Conservation (phyloP, 2,329 filamentous ascomycete genomes). For the Alternaria panax region DNA sequence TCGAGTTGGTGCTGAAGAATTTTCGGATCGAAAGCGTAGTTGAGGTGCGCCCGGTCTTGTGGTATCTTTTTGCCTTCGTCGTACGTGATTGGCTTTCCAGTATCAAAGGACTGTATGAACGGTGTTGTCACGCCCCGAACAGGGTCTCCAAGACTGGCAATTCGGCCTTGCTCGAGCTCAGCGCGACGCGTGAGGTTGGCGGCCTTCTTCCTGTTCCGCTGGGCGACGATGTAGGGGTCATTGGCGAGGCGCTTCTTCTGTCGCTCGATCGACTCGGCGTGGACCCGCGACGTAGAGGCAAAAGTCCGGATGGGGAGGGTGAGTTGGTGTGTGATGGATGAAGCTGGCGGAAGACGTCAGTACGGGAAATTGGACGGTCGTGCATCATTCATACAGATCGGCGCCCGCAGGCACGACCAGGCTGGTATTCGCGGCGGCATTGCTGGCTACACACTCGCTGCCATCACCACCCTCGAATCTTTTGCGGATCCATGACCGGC, state of each 20-base stretch:
- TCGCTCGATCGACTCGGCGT: constrained; percentile 58
- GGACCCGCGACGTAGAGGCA: constrained; percentile 69
- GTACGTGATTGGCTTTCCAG: constrained; percentile 53
- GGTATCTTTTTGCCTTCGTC: constrained; percentile 30
- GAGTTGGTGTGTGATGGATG: constrained; percentile 45
- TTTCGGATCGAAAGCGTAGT: constrained; percentile 74
- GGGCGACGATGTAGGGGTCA: constrained; percentile 83
- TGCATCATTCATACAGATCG: constrained; percentile 39
- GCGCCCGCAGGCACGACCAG: constrained; percentile 53
- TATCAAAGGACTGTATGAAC: constrained; percentile 83
- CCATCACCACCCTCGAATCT: constrained; percentile 23
- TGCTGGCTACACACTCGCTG: constrained; percentile 21
- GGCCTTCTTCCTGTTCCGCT: constrained; percentile 82
- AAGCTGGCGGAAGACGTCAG: constrained; percentile 16
- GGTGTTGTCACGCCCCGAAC: constrained; percentile 80
- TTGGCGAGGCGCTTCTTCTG: constrained; percentile 68
- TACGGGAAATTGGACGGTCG: not conserved
- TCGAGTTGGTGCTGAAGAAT: constrained; percentile 73
- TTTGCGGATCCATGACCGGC: constrained; percentile 18
- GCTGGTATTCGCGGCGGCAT: constrained; percentile 60
- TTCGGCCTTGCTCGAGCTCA: constrained; percentile 70
- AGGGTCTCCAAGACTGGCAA: constrained; percentile 74
- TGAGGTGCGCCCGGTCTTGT: constrained; percentile 62
- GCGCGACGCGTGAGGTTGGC: constrained; percentile 80
- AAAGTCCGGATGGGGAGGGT: constrained; percentile 63